phyloP scores from a whole-genome alignment of 495 filamentous ascomycete genomes.

The Annulohypoxylon bovei region DNA sequence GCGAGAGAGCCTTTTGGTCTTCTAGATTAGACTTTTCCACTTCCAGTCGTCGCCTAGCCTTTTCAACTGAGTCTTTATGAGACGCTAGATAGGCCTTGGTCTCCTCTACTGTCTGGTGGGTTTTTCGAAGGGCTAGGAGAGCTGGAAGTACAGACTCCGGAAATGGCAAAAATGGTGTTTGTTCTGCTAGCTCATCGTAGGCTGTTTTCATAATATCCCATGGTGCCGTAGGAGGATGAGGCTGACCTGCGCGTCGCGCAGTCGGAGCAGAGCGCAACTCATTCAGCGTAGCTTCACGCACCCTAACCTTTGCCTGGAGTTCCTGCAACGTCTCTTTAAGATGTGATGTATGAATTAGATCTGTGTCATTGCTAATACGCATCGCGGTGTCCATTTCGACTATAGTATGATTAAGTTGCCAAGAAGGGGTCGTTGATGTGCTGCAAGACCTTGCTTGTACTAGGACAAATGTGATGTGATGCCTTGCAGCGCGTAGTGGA shows the following conservation, averaged over 20 bases:
- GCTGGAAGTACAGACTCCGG: constrained; percentile 74
- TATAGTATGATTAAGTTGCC: constrained; percentile 16
- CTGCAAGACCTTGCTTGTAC: background rate
- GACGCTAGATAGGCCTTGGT: constrained; percentile 67
- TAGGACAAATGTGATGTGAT: constrained; percentile 16
- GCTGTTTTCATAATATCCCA: constrained; percentile 69
- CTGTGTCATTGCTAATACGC: constrained; percentile 34
- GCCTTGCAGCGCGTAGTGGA: constrained; percentile 19
- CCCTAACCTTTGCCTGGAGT: constrained; percentile 70
- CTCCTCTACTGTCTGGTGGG: constrained; percentile 69
- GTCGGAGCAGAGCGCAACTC: constrained; percentile 46
- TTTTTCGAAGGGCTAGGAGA: constrained; percentile 74
- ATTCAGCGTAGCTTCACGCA: constrained; percentile 70
- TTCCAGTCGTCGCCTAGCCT: constrained; percentile 63
- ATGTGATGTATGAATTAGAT: constrained; percentile 56
- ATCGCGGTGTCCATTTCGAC: constrained; percentile 33
- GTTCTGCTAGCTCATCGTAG: constrained; percentile 68
- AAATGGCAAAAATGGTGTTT: constrained; percentile 70
- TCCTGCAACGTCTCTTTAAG: constrained; percentile 72
- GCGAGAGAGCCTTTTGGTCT: constrained; percentile 71
- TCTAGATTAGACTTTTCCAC: constrained; percentile 67
- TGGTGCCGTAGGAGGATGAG: constrained; percentile 40
- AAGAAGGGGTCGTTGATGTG: background rate
- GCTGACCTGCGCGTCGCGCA: constrained; percentile 20
- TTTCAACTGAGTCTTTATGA: constrained; percentile 63